Base-by-base conservation (phyloP, 148 eudicot genomes). In the Cornus florida region DNA sequence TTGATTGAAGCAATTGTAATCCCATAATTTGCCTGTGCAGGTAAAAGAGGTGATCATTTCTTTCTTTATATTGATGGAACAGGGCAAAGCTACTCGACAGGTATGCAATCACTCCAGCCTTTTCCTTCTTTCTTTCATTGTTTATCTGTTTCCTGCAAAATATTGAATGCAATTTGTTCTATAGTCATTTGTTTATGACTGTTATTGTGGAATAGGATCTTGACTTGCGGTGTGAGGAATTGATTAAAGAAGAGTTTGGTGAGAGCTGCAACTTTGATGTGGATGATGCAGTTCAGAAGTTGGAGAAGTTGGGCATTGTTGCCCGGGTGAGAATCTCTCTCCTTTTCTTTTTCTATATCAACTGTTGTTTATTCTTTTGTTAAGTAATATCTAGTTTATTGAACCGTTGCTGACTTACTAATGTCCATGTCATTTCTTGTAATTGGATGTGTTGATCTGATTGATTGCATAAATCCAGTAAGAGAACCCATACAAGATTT, bases 11-110 rank as follows among this genome's bases (percentile, higher is more conserved):
- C 14, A 16, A 64, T 75, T 39, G 13, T 6, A 38, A 75, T 38
- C 77, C 53, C 16, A 13, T 67, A 28, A 0, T 67, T 76, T 56
- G 50, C 62, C 74, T 75, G 14, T 87, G 80, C 88, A 96, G 99
- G 97, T 96, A 56, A 96, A 96, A 80, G 99, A 96, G 88, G 99
- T 96, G 41, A 91, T 96, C 41, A 32, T 96, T 71, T 82, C 95
- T 14, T 96, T 89, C 78, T 96, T 85, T 77, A 91, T 96, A 82
- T 81, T 96, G 91, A 94, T 96, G 98, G 98, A 96, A 87, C 95
- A 91, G 87, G 98, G 99, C 33, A 92, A 94, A 86, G 89, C 93
- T 73, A 91, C 98, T 68, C 76, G 88, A 82, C 84, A 94, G 98
- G 99, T 96, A 83, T 80, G n/a, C 23, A 14, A 14, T 68, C 22